These are phyloP conservation scores for Tilletia walkeri DNA, from an alignment of 1,284 basidiomycete species.

Conservation along the genomic window DNA sequence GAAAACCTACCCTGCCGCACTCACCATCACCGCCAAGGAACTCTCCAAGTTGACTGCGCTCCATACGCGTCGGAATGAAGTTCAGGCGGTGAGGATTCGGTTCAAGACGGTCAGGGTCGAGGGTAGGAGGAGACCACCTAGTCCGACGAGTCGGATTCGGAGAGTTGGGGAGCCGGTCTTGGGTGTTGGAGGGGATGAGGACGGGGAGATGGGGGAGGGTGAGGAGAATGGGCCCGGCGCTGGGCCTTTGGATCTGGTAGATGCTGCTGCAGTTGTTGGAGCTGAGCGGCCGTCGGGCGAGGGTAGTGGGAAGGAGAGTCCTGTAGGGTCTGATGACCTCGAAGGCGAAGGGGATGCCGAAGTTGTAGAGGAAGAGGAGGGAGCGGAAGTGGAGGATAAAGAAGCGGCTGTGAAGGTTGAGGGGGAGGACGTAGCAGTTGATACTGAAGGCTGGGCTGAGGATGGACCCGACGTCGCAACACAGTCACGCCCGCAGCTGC, in stretches of 20 bases:
- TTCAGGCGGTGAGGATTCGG: background rate
- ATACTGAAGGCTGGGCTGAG: background rate
- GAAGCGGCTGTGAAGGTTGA: background rate
- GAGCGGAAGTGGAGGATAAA: background rate
- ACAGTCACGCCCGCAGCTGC: background rate
- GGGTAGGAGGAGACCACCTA: slow-evolving; percentile 1
- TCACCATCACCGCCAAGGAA: slow-evolving; percentile 11
- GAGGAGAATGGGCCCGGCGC: background rate
- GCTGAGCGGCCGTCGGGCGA: no score
- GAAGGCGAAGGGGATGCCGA: no score
- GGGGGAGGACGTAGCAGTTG: no score
- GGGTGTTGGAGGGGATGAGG: background rate
- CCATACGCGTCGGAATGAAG: slow-evolving; percentile 7
- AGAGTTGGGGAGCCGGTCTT: background rate
- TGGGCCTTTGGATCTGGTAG: background rate
- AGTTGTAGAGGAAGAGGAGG: no score
- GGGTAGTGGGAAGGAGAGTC: no score
- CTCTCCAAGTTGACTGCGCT: slow-evolving; percentile 3
- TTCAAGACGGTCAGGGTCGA: background rate
- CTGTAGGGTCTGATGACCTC: no score
- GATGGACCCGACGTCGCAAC: background rate
- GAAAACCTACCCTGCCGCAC: background rate
- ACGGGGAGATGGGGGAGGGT: slow-evolving; percentile 5
- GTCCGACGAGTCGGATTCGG: slow-evolving; percentile 9
- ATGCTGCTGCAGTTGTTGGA: no score